Percentiles rank a stretch among this genome's conserved stretches.
phyloP scores from a whole-genome alignment of 169 alveolate genomes.

The Cryptosporidium sp. region DNA sequence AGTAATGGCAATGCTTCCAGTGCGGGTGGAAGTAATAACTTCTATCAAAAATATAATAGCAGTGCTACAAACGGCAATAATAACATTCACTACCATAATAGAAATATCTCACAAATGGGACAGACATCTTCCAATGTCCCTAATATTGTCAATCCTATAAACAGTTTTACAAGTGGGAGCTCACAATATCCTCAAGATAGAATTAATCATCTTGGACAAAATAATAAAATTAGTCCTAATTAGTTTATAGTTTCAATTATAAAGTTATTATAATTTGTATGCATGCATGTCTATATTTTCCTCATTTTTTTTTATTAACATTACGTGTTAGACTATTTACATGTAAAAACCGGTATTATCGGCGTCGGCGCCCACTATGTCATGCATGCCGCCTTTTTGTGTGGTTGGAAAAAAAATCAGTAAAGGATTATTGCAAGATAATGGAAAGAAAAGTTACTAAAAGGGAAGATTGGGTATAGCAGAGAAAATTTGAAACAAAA shows the following conservation, averaged over 20 bases:
- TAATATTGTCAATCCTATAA: neutral
- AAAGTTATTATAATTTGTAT: neutral
- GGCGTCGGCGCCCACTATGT: neutral
- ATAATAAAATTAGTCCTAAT: neutral
- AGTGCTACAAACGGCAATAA: neutral
- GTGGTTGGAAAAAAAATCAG: conserved; percentile 40
- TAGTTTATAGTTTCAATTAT: conserved; percentile 23
- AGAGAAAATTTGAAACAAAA: neutral
- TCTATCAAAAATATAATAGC: neutral
- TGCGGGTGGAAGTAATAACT: neutral
- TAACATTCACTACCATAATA: neutral
- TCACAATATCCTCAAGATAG: neutral
- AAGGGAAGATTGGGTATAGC: neutral
- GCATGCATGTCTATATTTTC: neutral
- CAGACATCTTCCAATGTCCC: neutral
- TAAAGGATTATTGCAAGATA: conserved; percentile 35
- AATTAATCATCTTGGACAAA: neutral
- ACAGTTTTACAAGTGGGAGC: neutral
- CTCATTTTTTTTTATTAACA: neutral
- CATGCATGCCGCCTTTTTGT: conserved; percentile 64
- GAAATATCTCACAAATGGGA: neutral
- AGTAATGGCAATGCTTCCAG: neutral
- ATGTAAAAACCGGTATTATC: neutral
- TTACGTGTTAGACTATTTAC: conserved; percentile 3
- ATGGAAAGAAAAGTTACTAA: neutral